A percentile compares a stretch with the other conserved stretches of the same genome.
These are phyloP conservation scores for Wakefieldia striispora DNA, from an alignment of 768 basidiomycete species.

Conservation along the genomic window DNA sequence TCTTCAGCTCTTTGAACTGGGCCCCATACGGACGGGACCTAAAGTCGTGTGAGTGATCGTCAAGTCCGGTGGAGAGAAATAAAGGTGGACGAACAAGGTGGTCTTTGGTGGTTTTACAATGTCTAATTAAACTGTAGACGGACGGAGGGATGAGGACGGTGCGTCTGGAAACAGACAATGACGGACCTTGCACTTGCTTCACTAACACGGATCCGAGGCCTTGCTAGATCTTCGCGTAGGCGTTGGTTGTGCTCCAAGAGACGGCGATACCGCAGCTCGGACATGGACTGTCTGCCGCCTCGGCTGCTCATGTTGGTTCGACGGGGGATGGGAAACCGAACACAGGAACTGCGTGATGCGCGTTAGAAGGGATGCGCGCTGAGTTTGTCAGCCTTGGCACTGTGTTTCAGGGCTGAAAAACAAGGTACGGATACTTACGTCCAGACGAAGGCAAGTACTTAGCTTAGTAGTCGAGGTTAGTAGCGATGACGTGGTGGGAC, in stretches of 20 bases:
- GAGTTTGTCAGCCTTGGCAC: slow-evolving; percentile 1
- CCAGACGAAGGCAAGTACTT: neutral
- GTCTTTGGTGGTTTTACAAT: slow-evolving; percentile 73
- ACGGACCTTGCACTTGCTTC: slow-evolving; percentile 69
- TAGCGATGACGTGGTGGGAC: slow-evolving; percentile 8
- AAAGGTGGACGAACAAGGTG: slow-evolving; percentile 48
- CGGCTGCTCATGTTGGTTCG: slow-evolving; percentile 52
- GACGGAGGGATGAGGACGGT: slow-evolving; percentile 4
- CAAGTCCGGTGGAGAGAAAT: slow-evolving; percentile 1
- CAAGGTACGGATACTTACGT: neutral
- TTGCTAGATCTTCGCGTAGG: slow-evolving; percentile 66
- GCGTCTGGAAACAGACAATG: neutral
- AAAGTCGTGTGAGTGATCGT: slow-evolving; percentile 17
- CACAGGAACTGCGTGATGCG: neutral
- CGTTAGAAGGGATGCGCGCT: neutral
- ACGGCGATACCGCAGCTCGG: slow-evolving; percentile 78
- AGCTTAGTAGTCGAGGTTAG: no score
- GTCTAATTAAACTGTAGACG: slow-evolving; percentile 58
- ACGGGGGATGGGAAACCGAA: neutral
- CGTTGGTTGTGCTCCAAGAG: slow-evolving; percentile 74
- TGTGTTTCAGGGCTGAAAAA: neutral
- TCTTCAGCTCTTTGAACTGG: slow-evolving; percentile 90
- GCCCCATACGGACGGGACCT: slow-evolving; percentile 98
- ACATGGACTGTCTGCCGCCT: slow-evolving; percentile 70
- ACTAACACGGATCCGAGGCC: slow-evolving; percentile 69